Percentiles rank a stretch among this genome's conserved stretches.
phyloP scores from a whole-genome alignment of 768 basidiomycete species.

The Phaeotremella fagi region DNA sequence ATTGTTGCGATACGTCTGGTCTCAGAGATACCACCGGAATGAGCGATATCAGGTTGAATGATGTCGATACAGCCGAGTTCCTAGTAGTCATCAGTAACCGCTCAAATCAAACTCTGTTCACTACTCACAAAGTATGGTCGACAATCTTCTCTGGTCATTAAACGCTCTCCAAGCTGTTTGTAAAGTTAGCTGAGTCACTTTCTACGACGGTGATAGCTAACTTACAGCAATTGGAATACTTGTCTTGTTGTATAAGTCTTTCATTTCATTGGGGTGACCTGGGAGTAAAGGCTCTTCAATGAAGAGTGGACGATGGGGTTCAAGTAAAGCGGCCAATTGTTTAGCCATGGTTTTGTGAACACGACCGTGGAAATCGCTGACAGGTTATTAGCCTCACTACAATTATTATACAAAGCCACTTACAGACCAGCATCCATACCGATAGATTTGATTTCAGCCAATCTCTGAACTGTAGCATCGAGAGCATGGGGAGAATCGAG shows the following conservation, averaged over 20 bases:
- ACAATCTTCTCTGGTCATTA: conserved; percentile 41
- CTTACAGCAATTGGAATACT: conserved; percentile 43
- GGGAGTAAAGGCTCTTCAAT: conserved; percentile 46
- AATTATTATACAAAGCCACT: conserved; percentile 1
- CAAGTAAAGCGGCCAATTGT: conserved; percentile 40
- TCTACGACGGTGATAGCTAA: not conserved
- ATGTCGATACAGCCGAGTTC: conserved; percentile 45
- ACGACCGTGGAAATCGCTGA: conserved; percentile 46
- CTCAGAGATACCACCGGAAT: conserved; percentile 46
- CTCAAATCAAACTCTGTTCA: not conserved
- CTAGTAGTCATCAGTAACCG: not conserved
- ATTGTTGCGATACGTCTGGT: conserved; percentile 44
- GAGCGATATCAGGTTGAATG: conserved; percentile 42
- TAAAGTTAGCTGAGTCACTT: not conserved
- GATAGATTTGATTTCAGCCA: conserved; percentile 41
- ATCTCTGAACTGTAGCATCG: conserved; percentile 41
- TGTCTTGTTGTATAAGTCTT: conserved; percentile 42
- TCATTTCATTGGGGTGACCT: conserved; percentile 42
- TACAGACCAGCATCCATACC: conserved; percentile 45
- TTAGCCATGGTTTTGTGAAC: conserved; percentile 47
- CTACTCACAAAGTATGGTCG: conserved; percentile 39
- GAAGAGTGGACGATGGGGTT: conserved; percentile 46
- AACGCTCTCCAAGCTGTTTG: conserved; percentile 36
- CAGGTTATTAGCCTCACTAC: not conserved
- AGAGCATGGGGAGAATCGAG: conserved; percentile 45